Evolutionary conservation across 2,329 filamentous ascomycete species (phyloP).

Genomic region (Aspergillus sclerotialis): DNA sequence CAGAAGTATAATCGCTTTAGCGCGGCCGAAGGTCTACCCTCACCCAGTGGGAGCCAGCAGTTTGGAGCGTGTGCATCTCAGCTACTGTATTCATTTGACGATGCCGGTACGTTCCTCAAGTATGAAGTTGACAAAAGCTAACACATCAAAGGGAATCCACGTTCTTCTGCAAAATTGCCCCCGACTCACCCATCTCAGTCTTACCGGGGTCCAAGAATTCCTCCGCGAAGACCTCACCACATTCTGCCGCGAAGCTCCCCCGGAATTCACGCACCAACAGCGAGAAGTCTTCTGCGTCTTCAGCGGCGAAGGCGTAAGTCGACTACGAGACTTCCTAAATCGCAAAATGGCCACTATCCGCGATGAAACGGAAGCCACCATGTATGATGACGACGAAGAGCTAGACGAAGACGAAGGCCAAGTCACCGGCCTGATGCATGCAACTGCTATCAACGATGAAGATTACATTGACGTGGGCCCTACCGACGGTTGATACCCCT

Average conservation of each 20-base stretch:
- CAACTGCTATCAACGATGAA: conserved; percentile 35
- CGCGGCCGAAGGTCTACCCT: conserved; percentile 53
- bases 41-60: conserved; percentile 57
- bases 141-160: conserved; percentile 68
- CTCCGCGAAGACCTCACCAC: conserved; percentile 73
- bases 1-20: conserved; percentile 76
- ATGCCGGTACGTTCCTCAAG: conserved; percentile 56
- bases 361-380: conserved; percentile 32
- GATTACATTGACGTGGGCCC: conserved; percentile 33
- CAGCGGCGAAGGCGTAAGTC: conserved; percentile 73
- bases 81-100: conserved; percentile 83
- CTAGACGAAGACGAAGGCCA: conserved; percentile 37
- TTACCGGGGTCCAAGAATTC: conserved; percentile 91
- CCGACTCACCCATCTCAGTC: conserved; percentile 83
- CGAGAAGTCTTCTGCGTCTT: conserved; percentile 96
- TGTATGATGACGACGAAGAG: conserved; percentile 40
- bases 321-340: conserved; percentile 73
- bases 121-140: not conserved
- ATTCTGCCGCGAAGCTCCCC: conserved; percentile 80
- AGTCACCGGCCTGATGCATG: conserved; percentile 36
- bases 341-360: conserved; percentile 25
- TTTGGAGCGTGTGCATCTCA: conserved; percentile 89
- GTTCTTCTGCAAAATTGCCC: conserved; percentile 83
- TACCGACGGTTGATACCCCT: conserved; percentile 29
- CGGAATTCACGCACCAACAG: conserved; percentile 92